Conservation (phyloP, 192 early-diverging fungal genomes). For the Entomortierella chlamydospora region DNA sequence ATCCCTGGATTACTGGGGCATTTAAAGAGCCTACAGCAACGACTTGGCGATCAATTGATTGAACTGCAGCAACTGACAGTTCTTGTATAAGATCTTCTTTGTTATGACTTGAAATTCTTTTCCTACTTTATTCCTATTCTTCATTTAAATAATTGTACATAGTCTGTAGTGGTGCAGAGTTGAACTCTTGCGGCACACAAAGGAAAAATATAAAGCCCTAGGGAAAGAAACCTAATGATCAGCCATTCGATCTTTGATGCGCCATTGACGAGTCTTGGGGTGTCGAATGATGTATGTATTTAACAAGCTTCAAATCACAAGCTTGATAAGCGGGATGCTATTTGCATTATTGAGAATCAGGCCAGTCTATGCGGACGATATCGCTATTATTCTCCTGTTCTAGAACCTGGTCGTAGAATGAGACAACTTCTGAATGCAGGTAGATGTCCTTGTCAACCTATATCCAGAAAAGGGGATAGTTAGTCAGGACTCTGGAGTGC, state of each 20-base stretch:
- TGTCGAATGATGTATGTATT: neutral
- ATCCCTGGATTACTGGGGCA: conserved; percentile 54
- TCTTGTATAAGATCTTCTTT: conserved; percentile 31
- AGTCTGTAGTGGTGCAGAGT: neutral
- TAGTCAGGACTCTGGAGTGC: too few relatives aligned
- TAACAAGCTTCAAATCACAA: too few relatives aligned
- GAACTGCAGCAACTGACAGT: conserved; percentile 40
- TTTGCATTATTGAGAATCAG: neutral
- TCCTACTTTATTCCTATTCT: neutral
- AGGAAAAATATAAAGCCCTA: neutral
- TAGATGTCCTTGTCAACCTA: conserved; percentile 46
- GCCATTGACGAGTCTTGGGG: too few relatives aligned
- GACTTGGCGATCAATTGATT: conserved; percentile 45
- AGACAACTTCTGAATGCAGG: conserved; percentile 26
- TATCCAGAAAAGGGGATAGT: neutral
- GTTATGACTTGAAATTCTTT: too few relatives aligned
- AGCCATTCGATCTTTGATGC: too few relatives aligned
- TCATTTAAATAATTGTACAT: conserved; percentile 17
- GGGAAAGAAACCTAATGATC: neutral
- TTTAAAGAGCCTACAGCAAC: conserved; percentile 45
- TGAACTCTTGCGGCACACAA: too few relatives aligned
- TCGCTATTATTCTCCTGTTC: conserved; percentile 25
- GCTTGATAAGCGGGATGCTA: too few relatives aligned
- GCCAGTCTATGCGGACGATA: conserved; percentile 18
- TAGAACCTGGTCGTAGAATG: conserved; percentile 25